Evolutionary conservation across 345 rosid genomes (phyloP), one percentile per base, ranked within the genome.

Genomic region (Aquilaria yunnanensis): DNA sequence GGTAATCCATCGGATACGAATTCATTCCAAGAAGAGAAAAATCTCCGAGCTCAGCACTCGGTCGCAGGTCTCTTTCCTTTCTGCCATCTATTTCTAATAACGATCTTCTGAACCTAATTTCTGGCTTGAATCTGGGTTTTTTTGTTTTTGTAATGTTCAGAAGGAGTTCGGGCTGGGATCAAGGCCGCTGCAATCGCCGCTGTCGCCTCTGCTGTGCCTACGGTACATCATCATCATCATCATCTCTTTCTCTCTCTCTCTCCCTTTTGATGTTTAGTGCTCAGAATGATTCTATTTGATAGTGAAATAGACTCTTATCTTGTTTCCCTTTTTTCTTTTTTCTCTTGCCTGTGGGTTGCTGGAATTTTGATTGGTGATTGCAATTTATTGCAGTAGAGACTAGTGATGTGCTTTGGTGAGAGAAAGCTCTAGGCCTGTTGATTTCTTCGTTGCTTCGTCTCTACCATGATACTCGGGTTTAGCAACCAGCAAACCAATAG

Each of bases 141-240:
- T 2, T 4, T n/a, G 14, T 65, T 34, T 58, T 30, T 29, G 11
- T 37, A 13, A 60, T 63, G 47, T 65, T 74, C 83, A 84, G 94
- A 84, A 51, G 88, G 88, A 49, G 80, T 70, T 56, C 77, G 77
- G 33, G 90, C 86, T 13, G 90, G 90, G 64, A 10, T 60, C n/a
- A 87, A 82, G 71, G 86, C 88, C 5, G 90, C 86, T 63, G 78
- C 73, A 13, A 32, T 84, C 10, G 54, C 78, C 1, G 63, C 66
- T 51, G 85, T 76, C 43, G 80, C 53, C 64, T 63, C 53, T 59
- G 75, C 86, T 3, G 77, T 84, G 51, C 90, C 90, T 10, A 82
- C 86, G 10, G 94, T 87, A 70, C n/a, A 72, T 63, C 43, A 34
- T 12, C 57, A 1, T 49, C 16, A 56, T 13, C 14, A 23, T 45